Evolutionary conservation across 345 rosid species (phyloP).

Genomic region (Iberis pinnata): DNA sequence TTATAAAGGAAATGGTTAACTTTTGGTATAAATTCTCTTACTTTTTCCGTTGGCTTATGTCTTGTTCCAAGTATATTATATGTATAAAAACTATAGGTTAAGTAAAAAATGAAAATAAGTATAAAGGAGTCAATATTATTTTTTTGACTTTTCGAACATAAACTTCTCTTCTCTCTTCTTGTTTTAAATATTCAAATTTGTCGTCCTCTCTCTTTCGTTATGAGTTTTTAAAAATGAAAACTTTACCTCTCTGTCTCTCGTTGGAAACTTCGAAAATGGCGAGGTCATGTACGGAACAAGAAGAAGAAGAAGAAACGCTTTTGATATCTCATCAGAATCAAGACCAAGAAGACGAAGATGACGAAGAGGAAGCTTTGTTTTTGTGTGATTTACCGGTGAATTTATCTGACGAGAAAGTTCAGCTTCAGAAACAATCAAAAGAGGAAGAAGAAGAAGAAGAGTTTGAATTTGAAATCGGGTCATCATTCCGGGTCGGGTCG

Average conservation of each 20-base stretch:
- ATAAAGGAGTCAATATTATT: neutral
- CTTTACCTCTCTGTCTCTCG: slow-evolving; percentile 33
- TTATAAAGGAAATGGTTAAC: too few relatives aligned
- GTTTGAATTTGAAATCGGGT: slow-evolving; percentile 41
- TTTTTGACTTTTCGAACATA: slow-evolving; percentile 24
- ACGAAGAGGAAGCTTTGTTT: slow-evolving; percentile 55
- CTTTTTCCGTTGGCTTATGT: too few relatives aligned
- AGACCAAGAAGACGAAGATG: neutral
- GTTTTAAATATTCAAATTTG: slow-evolving; percentile 24
- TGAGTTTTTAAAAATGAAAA: neutral
- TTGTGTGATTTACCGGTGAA: slow-evolving; percentile 55
- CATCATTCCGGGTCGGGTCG: slow-evolving; percentile 35
- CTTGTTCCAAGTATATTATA: too few relatives aligned
- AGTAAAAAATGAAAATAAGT: neutral
- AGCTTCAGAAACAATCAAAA: slow-evolving; percentile 32
- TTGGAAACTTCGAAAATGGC: slow-evolving; percentile 32
- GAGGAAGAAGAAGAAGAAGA: slow-evolving; percentile 28
- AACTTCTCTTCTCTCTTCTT: slow-evolving; percentile 16
- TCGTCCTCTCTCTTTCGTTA: neutral
- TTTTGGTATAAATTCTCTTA: too few relatives aligned
- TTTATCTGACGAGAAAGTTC: slow-evolving; percentile 19
- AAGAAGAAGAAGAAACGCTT: slow-evolving; percentile 20
- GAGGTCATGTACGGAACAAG: slow-evolving; percentile 24
- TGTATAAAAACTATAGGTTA: neutral
- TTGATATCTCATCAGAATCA: slow-evolving; percentile 21